Base-by-base conservation (phyloP, 2,329 filamentous ascomycete genomes). In the Aureobasidium pullulans region DNA sequence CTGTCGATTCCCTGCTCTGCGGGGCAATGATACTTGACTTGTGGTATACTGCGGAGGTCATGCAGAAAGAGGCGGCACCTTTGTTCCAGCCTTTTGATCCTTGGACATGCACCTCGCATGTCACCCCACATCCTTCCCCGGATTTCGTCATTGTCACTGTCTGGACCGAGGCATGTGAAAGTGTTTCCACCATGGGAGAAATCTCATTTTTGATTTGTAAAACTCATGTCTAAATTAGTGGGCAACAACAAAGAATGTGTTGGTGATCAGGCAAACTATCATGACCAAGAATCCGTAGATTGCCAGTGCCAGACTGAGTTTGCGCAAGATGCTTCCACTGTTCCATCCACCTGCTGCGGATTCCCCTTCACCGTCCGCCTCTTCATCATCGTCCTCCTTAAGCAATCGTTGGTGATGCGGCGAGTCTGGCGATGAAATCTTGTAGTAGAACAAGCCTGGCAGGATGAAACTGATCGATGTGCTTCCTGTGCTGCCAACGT, bases 381-480 rank as follows among this genome's bases (percentile, higher is more conserved):
- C 79, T n/a, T 85, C 85, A 64, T 93, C 89, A 66, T 97, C 94
- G 65, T 96, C 90, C 68, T 94, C 91, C 72, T 97, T 97, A 63
- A 90, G 78, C 9, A 97, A 78, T 13, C 88, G 84, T 71, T 96
- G 93, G 67, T 96, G 91, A 63, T 93, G 85, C 31, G 86, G 82
- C 46, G 89, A 93, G 59, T 96, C 88, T 0, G 94, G 94, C 28
- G 90, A 85, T 11, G 90, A 95, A 62, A 99, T 97, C 75, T 97
- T 97, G 77, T 97, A 99, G 74, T 97, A 99, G 73, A 99, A 99
- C 4, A 99, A 76, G 0, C 94, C 94, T 0, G 94, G 94, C 0
- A 99, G 81, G 64, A 99, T 97, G 71, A 99, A 99, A 62, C 90
- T 96, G 67, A 99, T 99, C 62, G 90, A 90, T 0, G 94, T 99